Base-by-base conservation (phyloP, 208 protist species). In the Crithidia sp. region DNA sequence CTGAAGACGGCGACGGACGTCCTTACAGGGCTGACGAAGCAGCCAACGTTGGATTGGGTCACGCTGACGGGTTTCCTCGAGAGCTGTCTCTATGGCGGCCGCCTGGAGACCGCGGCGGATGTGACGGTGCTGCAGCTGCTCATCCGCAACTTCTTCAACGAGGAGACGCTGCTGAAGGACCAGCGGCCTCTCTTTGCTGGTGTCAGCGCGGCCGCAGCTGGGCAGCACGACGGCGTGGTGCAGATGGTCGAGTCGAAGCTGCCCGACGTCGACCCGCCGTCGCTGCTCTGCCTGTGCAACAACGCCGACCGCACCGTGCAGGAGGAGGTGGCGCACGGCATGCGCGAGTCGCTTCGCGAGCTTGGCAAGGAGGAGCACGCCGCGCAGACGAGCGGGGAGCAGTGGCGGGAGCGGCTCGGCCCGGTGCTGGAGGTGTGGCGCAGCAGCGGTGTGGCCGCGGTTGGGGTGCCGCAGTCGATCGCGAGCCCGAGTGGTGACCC, bases 71-170 rank as follows among this genome's bases (percentile, higher is more conserved):
- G 98, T 5, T 76, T 99, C 19, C 76, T 99, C 12, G 77, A 95
- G 63, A 88, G 94, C 62, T 97, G 96, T 59, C 92, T 99, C 52
- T 99, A 99, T 79, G 98, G 98, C 72, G 97, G 97, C n/a, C 90
- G 97, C 19, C 85, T 99, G 44, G 97, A 99, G 77, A 98, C 93
- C 66, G 52, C 72, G 53, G 85, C 79, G 28, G 98, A 99, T 81
- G 85, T 88, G 75, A 80, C 78, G 10, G 88, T 98, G 12, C 85
- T 99, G 14, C 47, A 69, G 28, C 76, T 88, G 55, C 97, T 98
- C 53, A 89, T 98, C 45, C 73, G 79, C 9, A 80, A 60, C 54
- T 87, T 84, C 81, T 96, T 97, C 71, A 87, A 70, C 59, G 86
- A 92, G 16, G 76, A 84, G 37, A 71, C 80, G 6, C 79, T 96